Percentiles rank a stretch among this genome's conserved stretches.
Conservation (phyloP, 2,329 filamentous ascomycete species). For the Aspergillus sp. region DNA sequence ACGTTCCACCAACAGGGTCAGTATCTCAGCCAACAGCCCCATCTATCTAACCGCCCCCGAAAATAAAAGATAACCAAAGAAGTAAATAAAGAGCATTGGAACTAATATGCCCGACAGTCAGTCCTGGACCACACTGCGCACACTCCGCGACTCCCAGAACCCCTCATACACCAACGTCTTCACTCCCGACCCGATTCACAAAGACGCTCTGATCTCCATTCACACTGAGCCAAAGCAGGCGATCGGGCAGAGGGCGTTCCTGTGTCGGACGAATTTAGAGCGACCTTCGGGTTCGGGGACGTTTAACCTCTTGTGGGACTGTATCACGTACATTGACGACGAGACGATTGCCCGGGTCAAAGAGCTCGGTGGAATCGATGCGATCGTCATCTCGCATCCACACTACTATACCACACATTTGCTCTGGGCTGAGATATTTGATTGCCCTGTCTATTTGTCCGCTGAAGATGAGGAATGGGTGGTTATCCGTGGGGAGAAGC, state of each 20-base stretch:
- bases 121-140: constrained; percentile 36
- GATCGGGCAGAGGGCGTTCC: constrained; percentile 75
- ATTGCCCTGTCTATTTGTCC: constrained; percentile 71
- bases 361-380: constrained; percentile 66
- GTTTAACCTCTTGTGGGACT: constrained; percentile 77
- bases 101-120: constrained; percentile 19
- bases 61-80: background rate
- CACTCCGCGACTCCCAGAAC: constrained; percentile 25
- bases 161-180: constrained; percentile 29
- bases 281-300: constrained; percentile 57
- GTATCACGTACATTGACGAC: constrained; percentile 70
- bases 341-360: constrained; percentile 64
- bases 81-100: background rate
- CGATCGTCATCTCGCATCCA: constrained; percentile 78
- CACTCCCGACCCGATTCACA: constrained; percentile 21
- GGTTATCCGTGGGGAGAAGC: constrained; percentile 46
- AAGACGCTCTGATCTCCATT: constrained; percentile 29
- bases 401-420: constrained; percentile 81
- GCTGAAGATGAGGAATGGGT: constrained; percentile 70
- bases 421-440: constrained; percentile 72
- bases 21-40: background rate
- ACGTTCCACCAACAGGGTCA: constrained; percentile 33
- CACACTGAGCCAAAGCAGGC: constrained; percentile 60
- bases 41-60: background rate
- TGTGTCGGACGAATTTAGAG: constrained; percentile 54